These are phyloP conservation scores for Coccinonectria pachysandricola DNA, from an alignment of 2,329 filamentous ascomycete species.

Conservation along the genomic window DNA sequence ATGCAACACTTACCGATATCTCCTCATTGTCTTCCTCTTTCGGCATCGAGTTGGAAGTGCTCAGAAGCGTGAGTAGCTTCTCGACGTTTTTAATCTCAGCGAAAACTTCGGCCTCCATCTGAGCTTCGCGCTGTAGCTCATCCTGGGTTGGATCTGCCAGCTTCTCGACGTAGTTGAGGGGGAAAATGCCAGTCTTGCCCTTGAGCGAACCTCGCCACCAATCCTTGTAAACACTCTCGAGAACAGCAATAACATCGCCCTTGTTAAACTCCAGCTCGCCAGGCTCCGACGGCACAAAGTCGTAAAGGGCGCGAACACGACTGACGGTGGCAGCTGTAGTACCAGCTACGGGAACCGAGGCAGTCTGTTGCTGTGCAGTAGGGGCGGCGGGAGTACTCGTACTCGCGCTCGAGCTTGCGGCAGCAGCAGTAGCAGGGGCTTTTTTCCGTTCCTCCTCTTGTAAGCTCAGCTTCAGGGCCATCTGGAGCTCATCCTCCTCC, in stretches of 20 bases:
- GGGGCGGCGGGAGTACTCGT: constrained; percentile 39
- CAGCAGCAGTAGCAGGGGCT: constrained; percentile 28
- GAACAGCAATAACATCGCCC: constrained; percentile 91
- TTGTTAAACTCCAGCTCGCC: constrained; percentile 95
- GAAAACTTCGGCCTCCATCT: constrained; percentile 74
- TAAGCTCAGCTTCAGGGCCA: constrained; percentile 85
- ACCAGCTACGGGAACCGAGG: constrained; percentile 66
- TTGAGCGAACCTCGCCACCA: constrained; percentile 97
- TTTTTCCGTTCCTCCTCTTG: constrained; percentile 69
- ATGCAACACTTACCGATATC: constrained; percentile 56
- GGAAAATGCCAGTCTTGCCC: constrained; percentile 95
- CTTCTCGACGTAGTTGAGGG: constrained; percentile 97
- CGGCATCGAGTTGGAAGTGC: constrained; percentile 69
- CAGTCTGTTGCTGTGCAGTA: too few relatives aligned
- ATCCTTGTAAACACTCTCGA: constrained; percentile 97
- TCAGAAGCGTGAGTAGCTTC: constrained; percentile 75
- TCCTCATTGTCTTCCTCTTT: constrained; percentile 93
- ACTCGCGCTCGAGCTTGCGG: constrained; percentile 21
- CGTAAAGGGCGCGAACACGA: constrained; percentile 82
- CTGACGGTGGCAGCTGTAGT: constrained; percentile 96
- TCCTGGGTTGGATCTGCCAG: constrained; percentile 88
- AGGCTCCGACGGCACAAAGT: constrained; percentile 88
- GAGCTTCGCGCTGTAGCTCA: constrained; percentile 87
- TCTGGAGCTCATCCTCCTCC: constrained; percentile 94
- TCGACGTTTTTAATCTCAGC: constrained; percentile 55